Evolutionary conservation across 495 filamentous ascomycete species (phyloP).

Genomic region (Talaromyces adpressus): DNA sequence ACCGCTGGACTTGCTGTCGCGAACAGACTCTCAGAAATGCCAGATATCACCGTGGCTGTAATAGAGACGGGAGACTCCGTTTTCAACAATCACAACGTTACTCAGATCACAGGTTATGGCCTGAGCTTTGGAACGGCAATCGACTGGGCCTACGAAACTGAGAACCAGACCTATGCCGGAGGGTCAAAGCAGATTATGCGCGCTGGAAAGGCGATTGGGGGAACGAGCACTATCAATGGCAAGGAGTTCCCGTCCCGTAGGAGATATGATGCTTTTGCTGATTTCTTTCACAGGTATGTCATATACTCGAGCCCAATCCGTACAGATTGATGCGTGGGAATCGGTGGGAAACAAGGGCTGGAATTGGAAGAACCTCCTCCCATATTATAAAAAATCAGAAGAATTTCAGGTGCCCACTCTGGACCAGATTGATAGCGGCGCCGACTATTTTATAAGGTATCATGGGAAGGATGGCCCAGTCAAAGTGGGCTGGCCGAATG

Average conservation of each 20-base stretch:
- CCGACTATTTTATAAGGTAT: slow-evolving; percentile 35
- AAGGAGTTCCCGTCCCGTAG: slow-evolving; percentile 8
- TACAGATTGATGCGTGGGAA: slow-evolving; percentile 46
- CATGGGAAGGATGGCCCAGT: slow-evolving; percentile 41
- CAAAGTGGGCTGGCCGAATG: slow-evolving; percentile 39
- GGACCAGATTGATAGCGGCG: slow-evolving; percentile 32
- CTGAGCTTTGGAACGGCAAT: slow-evolving; percentile 36
- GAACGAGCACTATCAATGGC: slow-evolving; percentile 47
- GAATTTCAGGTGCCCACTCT: slow-evolving; percentile 27
- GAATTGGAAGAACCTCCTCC: slow-evolving; percentile 51
- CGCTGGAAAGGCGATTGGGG: slow-evolving; percentile 49
- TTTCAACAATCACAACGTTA: slow-evolving; percentile 43
- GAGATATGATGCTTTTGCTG: not conserved
- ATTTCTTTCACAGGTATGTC: slow-evolving; percentile 33
- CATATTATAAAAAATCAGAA: slow-evolving; percentile 48
- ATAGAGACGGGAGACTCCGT: slow-evolving; percentile 50
- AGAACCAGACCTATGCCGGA: slow-evolving; percentile 33
- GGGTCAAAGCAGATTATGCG: slow-evolving; percentile 27
- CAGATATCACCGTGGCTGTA: slow-evolving; percentile 38
- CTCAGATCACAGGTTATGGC: slow-evolving; percentile 30
- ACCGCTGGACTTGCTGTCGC: slow-evolving; percentile 48
- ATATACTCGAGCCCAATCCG: slow-evolving; percentile 30
- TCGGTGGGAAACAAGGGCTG: slow-evolving; percentile 56
- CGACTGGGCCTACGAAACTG: slow-evolving; percentile 45
- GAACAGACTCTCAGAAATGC: slow-evolving; percentile 43